Percentiles rank a stretch among this genome's conserved stretches.
Evolutionary conservation across 2,329 filamentous ascomycete genomes (phyloP).

Genomic region (Paramyrothecium sp.): DNA sequence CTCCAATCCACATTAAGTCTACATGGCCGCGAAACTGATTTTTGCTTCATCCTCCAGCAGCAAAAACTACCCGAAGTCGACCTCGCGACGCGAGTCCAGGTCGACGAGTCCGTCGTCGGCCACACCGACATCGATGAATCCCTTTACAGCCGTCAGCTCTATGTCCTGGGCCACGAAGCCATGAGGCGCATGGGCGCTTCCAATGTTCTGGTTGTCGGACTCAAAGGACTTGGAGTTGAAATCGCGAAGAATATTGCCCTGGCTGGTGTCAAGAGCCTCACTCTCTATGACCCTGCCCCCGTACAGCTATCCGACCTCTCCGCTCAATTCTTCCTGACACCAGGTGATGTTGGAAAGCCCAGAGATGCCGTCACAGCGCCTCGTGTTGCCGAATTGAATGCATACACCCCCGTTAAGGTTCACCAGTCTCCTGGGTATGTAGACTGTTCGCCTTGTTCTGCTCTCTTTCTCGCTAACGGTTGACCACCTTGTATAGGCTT

Average conservation of each 20-base stretch:
- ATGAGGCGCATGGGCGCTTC: constrained; percentile 99
- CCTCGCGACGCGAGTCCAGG: constrained; percentile 63
- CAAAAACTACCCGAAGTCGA: constrained; percentile 58
- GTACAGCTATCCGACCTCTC: constrained; percentile 86
- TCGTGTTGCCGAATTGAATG: constrained; percentile 89
- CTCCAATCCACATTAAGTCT: neutral
- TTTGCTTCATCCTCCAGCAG: constrained; percentile 33
- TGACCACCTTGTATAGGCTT: constrained; percentile 48
- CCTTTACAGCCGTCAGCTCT: constrained; percentile 72
- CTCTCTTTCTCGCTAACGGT: neutral
- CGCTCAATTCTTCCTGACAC: constrained; percentile 92
- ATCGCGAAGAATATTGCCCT: constrained; percentile 99
- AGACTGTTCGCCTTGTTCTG: neutral
- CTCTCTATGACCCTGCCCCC: constrained; percentile 85
- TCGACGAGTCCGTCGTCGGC: constrained; percentile 58
- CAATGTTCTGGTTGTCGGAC: constrained; percentile 86
- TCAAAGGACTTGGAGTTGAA: constrained; percentile 94
- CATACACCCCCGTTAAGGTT: constrained; percentile 87
- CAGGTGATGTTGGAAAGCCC: constrained; percentile 87
- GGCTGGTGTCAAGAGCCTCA: constrained; percentile 95
- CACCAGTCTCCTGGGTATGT: constrained; percentile 59
- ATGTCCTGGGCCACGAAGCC: constrained; percentile 71
- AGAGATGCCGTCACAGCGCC: constrained; percentile 85
- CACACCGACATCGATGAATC: constrained; percentile 67
- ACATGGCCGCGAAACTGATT: constrained; percentile 8